Base-by-base conservation (phyloP, 2,329 filamentous ascomycete genomes). In the Fragosphaeria purpurea region DNA sequence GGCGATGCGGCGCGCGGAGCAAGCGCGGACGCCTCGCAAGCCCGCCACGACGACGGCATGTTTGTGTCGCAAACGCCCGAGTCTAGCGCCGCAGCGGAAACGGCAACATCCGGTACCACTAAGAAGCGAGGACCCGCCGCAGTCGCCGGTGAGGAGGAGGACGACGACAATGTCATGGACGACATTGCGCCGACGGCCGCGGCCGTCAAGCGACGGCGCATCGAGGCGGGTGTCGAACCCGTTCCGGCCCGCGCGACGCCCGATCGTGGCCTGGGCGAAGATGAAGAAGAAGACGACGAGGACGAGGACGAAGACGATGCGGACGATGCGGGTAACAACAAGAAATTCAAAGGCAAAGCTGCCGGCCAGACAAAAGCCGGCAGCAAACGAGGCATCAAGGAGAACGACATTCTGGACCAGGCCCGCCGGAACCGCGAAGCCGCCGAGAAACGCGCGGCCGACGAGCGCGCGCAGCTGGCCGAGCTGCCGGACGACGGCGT, bases 171-270 rank as follows among this genome's bases (percentile, higher is more conserved):
- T 43, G 66, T 85, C 7, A 79, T 91, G 63, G 82, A 88, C 11
- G 74, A 77, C 30, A 77, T 95, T 50, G 81, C 90, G 1, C 86
- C 89, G 0, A 87, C 83, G 1, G 82, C 86, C 4, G 81, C 85
- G 33, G 82, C 82, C 5, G 79, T 89, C 62, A 97, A 95, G 64
- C 80, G 83, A n/a, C 82, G 85, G 30, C 82, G 84, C 32, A 72
- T 87, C 22, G 82, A 79, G 54, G 74, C 75, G 47, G 75, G 77
- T 43, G 67, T 75, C 56, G 69, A 75, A 35, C 70, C 74, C 3
- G 58, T 69, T 7, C 62, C 67, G 34, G 61, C 64, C 44, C 22
- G 39, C 61, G 63, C 50, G 55, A 60, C 44, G 53, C 60, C 41
- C 48, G 64, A 50, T 43, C 54, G n/a, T 41, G 47, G 56, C 46